Evolutionary conservation across 1,284 basidiomycete genomes (phyloP).

Genomic region (Macrocybe sp.): DNA sequence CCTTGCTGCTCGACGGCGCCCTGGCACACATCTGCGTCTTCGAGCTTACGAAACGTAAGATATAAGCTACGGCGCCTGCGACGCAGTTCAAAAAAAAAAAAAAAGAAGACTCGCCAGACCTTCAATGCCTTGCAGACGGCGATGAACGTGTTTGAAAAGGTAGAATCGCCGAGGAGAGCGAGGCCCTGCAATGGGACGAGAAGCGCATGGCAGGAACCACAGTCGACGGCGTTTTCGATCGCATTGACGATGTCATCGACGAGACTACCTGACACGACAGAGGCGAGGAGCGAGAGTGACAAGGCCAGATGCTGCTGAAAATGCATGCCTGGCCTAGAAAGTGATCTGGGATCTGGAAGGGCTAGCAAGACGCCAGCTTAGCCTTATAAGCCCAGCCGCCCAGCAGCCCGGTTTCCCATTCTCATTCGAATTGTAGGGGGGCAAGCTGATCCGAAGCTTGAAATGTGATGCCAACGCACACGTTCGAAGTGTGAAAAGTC

Average conservation of each 20-base stretch:
- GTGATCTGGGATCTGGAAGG: too few species aligned
- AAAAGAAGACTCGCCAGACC: constrained; percentile 19
- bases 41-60: constrained; percentile 13
- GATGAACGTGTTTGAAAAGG: constrained; percentile 34
- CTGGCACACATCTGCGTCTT: constrained; percentile 47
- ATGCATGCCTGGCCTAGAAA: too few species aligned
- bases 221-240: constrained; percentile 36
- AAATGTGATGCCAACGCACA: too few species aligned
- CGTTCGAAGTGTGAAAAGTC: too few species aligned
- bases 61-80: not conserved
- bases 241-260: constrained; percentile 36
- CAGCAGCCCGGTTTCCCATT: too few species aligned
- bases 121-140: constrained; percentile 36
- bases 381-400: too few species aligned
- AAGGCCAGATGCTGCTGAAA: too few species aligned
- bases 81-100: too few species aligned
- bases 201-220: constrained; percentile 41
- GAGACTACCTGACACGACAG: constrained; percentile 15
- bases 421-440: too few species aligned
- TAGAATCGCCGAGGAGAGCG: constrained; percentile 36
- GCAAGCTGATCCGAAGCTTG: too few species aligned
- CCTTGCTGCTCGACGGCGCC: constrained; percentile 46
- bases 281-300: too few species aligned
- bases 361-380: too few species aligned
- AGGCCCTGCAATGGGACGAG: constrained; percentile 37